Conservation (phyloP, 179 eudicot species). For the Pouteria campechiana region DNA sequence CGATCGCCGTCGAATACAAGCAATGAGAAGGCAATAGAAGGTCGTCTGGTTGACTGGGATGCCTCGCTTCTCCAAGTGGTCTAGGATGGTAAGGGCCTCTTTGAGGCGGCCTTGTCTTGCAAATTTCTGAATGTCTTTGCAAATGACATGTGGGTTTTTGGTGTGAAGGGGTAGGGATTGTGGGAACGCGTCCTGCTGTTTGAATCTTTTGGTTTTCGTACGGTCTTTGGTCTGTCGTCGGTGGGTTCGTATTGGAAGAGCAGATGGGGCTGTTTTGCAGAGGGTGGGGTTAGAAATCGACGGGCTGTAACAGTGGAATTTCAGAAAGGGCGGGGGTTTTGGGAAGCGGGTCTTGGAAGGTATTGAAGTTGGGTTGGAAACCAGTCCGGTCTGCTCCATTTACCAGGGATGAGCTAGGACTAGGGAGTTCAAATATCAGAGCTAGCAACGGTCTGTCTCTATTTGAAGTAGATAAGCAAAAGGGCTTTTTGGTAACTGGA, state of each 20-base stretch:
- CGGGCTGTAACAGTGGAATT: too few species aligned
- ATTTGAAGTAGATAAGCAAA: too few species aligned
- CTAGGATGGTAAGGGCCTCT: conserved; percentile 48
- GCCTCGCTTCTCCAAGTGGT: conserved; percentile 53
- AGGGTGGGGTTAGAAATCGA: neutral
- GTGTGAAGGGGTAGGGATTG: conserved; percentile 48
- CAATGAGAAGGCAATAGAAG: conserved; percentile 40
- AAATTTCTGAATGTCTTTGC: conserved; percentile 47
- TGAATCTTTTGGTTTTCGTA: conserved; percentile 3
- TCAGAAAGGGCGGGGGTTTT: too few species aligned
- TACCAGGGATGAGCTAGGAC: too few species aligned
- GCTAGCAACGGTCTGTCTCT: too few species aligned
- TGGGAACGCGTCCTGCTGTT: conserved; percentile 25
- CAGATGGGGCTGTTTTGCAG: neutral
- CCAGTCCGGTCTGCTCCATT: too few species aligned
- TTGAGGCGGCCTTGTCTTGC: conserved; percentile 41
- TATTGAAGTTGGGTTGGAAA: too few species aligned
- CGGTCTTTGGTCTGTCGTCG: neutral
- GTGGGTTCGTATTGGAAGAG: neutral
- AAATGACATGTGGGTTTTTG: conserved; percentile 57
- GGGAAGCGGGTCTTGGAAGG: too few species aligned
- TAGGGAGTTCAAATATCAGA: too few species aligned
- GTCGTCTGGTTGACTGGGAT: conserved; percentile 74
- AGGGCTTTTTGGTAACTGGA: too few species aligned
- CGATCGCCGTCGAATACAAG: conserved; percentile 43